Percentiles rank a stretch among this genome's conserved stretches.
Conservation (phyloP, 2,329 filamentous ascomycete species). For the Aureobasidium sp. region DNA sequence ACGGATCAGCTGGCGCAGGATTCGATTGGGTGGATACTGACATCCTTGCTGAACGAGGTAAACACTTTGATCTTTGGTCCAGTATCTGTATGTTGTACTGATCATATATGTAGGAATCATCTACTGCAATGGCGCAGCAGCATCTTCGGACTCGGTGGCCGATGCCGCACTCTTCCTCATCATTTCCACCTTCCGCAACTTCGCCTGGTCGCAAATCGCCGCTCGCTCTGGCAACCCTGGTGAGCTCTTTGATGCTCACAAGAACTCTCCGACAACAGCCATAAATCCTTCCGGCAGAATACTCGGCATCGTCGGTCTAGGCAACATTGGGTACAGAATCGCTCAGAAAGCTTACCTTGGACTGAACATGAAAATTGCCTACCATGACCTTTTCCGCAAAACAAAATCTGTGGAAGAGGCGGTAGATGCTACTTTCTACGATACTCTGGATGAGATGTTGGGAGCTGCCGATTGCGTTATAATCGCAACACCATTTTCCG, state of each 20-base stretch:
- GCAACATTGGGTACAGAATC: constrained; percentile 59
- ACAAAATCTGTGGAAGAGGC: constrained; percentile 46
- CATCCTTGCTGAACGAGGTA: constrained; percentile 59
- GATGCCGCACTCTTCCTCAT: constrained; percentile 76
- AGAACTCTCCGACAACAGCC: constrained; percentile 63
- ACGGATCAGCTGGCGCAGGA: constrained; percentile 66
- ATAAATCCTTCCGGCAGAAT: constrained; percentile 68
- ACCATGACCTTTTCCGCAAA: constrained; percentile 66
- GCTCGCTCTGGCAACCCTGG: constrained; percentile 52
- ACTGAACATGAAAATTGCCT: constrained; percentile 74
- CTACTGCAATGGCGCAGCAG: constrained; percentile 78
- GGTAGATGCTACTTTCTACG: constrained; percentile 61
- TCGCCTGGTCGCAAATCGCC: constrained; percentile 69
- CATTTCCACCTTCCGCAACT: constrained; percentile 72
- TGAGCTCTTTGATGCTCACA: constrained; percentile 66
- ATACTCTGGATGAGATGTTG: constrained; percentile 59
- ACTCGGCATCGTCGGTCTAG: constrained; percentile 75
- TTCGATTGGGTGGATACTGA: constrained; percentile 71
- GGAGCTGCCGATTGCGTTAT: constrained; percentile 64
- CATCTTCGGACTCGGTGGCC: constrained; percentile 76
- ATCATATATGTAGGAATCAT: constrained; percentile 55
- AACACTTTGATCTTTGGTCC: too few species aligned
- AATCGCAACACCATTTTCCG: constrained; percentile 65
- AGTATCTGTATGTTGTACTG: neutral
- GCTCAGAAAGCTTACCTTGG: constrained; percentile 63